These are phyloP conservation scores for Cladosporium sp. DNA, from an alignment of 2,329 filamentous ascomycete genomes.

Conservation along the genomic window DNA sequence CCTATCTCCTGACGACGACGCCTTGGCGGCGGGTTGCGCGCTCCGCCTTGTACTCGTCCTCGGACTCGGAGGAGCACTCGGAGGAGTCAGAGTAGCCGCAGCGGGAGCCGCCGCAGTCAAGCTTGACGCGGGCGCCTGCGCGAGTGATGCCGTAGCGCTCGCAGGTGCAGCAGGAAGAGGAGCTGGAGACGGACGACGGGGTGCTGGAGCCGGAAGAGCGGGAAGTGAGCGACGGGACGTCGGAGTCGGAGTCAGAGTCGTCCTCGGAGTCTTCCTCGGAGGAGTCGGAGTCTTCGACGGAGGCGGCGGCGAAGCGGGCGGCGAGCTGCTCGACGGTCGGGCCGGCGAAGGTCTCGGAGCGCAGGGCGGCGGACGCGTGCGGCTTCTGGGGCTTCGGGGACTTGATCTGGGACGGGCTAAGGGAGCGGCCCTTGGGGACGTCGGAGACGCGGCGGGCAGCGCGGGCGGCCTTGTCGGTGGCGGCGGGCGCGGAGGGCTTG, in stretches of 20 bases:
- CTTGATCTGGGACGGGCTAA: slow-evolving; percentile 83
- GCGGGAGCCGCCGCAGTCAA: slow-evolving; percentile 85
- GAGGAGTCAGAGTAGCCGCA: slow-evolving; percentile 72
- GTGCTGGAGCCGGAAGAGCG: slow-evolving; percentile 62
- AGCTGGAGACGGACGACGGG: slow-evolving; percentile 48
- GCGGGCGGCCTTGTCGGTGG: slow-evolving; percentile 36
- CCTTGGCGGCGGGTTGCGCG: slow-evolving; percentile 41
- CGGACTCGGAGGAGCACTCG: slow-evolving; percentile 62
- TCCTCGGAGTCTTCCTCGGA: slow-evolving; percentile 60
- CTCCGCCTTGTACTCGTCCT: slow-evolving; percentile 45
- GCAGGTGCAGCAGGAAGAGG: slow-evolving; percentile 67
- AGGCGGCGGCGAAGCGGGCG: slow-evolving; percentile 47
- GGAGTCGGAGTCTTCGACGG: slow-evolving; percentile 45
- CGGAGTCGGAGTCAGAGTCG: slow-evolving; percentile 33
- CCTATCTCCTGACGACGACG: slow-evolving; percentile 34
- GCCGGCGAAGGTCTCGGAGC: slow-evolving; percentile 72
- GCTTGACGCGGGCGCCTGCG: slow-evolving; percentile 81
- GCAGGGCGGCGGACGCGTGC: slow-evolving; percentile 79
- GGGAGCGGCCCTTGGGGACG: slow-evolving; percentile 79
- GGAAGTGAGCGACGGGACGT: slow-evolving; percentile 53
- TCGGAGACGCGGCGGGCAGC: slow-evolving; percentile 50
- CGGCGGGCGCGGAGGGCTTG: slow-evolving; percentile 38
- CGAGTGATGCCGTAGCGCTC: slow-evolving; percentile 96
- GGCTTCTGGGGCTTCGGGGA: slow-evolving; percentile 86
- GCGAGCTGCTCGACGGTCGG: slow-evolving; percentile 73